These are phyloP conservation scores for Phytophthora agathidicida DNA, from an alignment of 352 stramenopile genomes.

Conservation along the genomic window DNA sequence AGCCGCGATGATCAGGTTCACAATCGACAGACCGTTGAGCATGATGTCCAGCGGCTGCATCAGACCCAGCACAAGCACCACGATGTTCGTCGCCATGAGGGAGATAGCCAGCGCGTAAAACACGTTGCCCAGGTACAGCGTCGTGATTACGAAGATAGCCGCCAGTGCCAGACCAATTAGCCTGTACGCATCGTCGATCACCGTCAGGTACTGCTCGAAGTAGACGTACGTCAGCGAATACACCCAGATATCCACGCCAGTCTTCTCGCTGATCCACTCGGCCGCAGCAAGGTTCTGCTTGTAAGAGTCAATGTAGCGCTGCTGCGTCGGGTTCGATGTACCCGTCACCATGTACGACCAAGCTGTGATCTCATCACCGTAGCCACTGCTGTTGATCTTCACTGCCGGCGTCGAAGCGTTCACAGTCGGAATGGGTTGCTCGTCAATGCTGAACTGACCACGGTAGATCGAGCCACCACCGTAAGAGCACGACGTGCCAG, in stretches of 20 bases:
- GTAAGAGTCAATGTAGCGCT: slow-evolving; percentile 68
- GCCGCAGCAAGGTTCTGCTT: slow-evolving; percentile 55
- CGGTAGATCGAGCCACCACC: slow-evolving; percentile 73
- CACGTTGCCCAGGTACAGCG: slow-evolving; percentile 52
- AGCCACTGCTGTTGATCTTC: slow-evolving; percentile 56
- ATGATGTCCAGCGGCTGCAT: slow-evolving; percentile 70
- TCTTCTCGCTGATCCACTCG: slow-evolving; percentile 62
- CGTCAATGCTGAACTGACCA: slow-evolving; percentile 67
- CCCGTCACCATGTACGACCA: slow-evolving; percentile 70
- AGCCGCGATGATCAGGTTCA: slow-evolving; percentile 86
- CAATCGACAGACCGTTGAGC: slow-evolving; percentile 85
- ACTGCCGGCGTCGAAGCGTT: slow-evolving; percentile 45
- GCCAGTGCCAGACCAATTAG: slow-evolving; percentile 53
- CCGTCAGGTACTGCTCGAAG: slow-evolving; percentile 74
- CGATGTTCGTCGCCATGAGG: slow-evolving; percentile 55
- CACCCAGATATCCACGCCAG: slow-evolving; percentile 62
- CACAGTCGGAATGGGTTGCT: slow-evolving; percentile 57
- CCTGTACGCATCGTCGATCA: slow-evolving; percentile 55
- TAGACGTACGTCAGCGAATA: slow-evolving; percentile 66
- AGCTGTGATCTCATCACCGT: slow-evolving; percentile 59
- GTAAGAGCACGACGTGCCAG: slow-evolving; percentile 63
- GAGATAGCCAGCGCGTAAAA: slow-evolving; percentile 53
- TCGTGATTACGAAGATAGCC: slow-evolving; percentile 61
- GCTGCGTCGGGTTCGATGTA: slow-evolving; percentile 61
- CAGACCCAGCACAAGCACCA: slow-evolving; percentile 56